Percentiles rank a stretch among this genome's conserved stretches.
Evolutionary conservation across 139 green algal genomes (phyloP).

Genomic region (Coelastrella sp.): DNA sequence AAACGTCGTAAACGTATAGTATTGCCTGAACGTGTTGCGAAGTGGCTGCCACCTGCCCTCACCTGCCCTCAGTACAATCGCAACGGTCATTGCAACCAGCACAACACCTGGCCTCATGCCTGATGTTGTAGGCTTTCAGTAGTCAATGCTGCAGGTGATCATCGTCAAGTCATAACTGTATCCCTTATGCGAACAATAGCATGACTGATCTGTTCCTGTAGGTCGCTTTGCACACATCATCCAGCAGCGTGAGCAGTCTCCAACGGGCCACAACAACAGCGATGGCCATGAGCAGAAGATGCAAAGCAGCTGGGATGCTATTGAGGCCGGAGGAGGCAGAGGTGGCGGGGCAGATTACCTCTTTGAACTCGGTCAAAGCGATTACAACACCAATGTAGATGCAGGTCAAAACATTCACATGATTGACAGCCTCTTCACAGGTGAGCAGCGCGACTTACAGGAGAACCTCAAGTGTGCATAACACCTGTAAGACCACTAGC

Average conservation of each 20-base stretch:
- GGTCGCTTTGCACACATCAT: conserved; percentile 29
- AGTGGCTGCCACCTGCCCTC: too few species aligned
- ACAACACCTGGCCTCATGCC: too few species aligned
- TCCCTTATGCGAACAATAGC: not conserved
- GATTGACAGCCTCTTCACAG: conserved; percentile 77
- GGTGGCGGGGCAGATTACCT: conserved; percentile 64
- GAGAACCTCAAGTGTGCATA: too few species aligned
- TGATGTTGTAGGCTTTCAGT: too few species aligned
- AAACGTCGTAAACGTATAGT: too few species aligned
- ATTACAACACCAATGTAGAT: conserved; percentile 52
- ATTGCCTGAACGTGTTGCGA: too few species aligned
- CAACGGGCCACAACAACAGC: not conserved
- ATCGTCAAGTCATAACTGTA: too few species aligned
- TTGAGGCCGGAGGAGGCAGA: conserved; percentile 58
- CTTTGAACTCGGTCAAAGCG: conserved; percentile 62
- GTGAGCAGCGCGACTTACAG: too few species aligned
- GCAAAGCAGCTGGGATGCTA: conserved; percentile 68
- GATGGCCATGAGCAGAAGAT: not conserved
- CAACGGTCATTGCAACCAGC: too few species aligned
- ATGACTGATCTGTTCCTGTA: not conserved
- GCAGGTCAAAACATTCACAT: conserved; percentile 63
- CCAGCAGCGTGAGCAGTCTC: not conserved
- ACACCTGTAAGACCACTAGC: too few species aligned
- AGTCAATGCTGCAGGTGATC: too few species aligned
- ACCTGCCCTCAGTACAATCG: too few species aligned